Evolutionary conservation across 2,329 filamentous ascomycete genomes (phyloP), one percentile per base, ranked within the genome.

Genomic region (Fusarium domesticum): DNA sequence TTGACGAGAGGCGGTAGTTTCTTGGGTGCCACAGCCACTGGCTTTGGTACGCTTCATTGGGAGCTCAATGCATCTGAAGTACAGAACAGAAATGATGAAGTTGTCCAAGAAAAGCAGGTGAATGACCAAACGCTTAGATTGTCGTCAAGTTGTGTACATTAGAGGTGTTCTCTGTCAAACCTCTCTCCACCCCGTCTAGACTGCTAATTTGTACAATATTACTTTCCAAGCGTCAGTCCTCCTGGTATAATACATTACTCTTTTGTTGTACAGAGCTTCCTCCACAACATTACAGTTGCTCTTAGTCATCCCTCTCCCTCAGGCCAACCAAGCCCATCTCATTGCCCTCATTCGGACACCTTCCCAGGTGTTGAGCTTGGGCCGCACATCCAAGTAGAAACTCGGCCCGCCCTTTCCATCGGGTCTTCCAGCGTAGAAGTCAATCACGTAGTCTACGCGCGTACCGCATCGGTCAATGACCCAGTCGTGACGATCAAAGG

Each of bases 401-500:
- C 81, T 84, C 6, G 74, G 70, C 0, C 63, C 68, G 2, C 67
- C 64, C 20, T 63, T 61, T 18, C 60, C 62, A 16, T 64, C 65
- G 3, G 70, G 68, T 6, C 77, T 73, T 0, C 93, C 93, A 5
- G 89, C 83, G 64, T 98, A 98, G 60, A 98, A 98, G 69, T 98
- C 93, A 66, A 98, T 98, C 31, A 98, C 86, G 65, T 98, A 98
- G 60, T 97, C 93, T 37, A 98, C 72, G 60, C 81, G 81, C 16
- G 75, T 85, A 20, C 87, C 92, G 64, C 93, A 97, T 39, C 93
- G 78, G 69, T 98, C 91, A 28, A 98, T 85, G 18, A 96, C 83
- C 93, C 93, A 98, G 67, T 98, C 93, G 66, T 98, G 93, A 19
- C 93, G 77, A 70, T 98, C 93, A 67, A 98, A 98, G 2, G 93